Evolutionary conservation across 306 rosid genomes (phyloP), one percentile per base, ranked within the genome.

Genomic region (Glycine tomentella): DNA sequence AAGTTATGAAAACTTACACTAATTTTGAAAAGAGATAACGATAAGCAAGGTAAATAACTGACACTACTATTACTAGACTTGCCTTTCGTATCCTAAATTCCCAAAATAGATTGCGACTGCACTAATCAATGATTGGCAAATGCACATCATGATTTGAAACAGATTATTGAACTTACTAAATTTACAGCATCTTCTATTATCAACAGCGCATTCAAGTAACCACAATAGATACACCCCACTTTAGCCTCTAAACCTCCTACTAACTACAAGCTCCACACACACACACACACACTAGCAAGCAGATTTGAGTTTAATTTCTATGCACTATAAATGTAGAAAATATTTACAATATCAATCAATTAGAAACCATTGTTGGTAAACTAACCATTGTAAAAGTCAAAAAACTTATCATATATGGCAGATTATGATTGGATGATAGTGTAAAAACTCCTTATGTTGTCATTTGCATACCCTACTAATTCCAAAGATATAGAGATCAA

Each of bases 61-160:
- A 11, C 25, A 65, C 49, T n/a, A 38, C 13, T n/a, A 40, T 66
- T 7, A 65, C 71, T 7, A 48, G 36, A 16, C 31, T 52, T 63
- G 45, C 38, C 51, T 68, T 45, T 57, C 15, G 59, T 44, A 38
- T 63, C 46, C 17, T 8, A 62, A 62, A 34, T 34, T 59, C 36
- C 42, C 66, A 51, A 61, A 20, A 15, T 58, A 61, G 42, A 74
- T 64, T 61, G 8, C 58, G 13, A 49, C 6, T 6, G 25, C 74
- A 68, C 52, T 40, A 53, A 76, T 45, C 44, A 9, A 80, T 48
- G 76, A 63, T 81, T 76, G 68, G 66, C 20, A 77, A 65, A 50
- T 20, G 72, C 56, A 72, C 36, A 64, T 25, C 58, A n/a, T 57
- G 75, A 57, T 48, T 25, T 68, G 56, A 34, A 57, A 65, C 44